These are phyloP conservation scores for Mycena sanguinolenta DNA, from an alignment of 768 basidiomycete genomes.

Conservation along the genomic window DNA sequence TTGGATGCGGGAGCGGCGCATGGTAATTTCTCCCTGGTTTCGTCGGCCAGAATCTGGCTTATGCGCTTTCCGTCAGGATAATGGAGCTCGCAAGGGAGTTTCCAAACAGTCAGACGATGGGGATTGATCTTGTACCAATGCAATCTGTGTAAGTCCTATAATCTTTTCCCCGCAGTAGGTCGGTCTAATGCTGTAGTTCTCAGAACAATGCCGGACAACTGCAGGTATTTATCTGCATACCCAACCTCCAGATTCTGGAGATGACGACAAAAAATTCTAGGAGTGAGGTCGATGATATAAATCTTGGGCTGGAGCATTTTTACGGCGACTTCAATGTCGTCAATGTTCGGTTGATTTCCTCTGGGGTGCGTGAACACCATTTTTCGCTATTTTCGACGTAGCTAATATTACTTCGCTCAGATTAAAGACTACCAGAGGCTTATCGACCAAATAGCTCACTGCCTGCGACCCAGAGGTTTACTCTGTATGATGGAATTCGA, in stretches of 20 bases:
- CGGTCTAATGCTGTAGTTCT: slow-evolving; percentile 31
- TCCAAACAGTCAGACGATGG: slow-evolving; percentile 76
- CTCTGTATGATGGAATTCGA: slow-evolving; percentile 78
- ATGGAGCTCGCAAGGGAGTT: slow-evolving; percentile 81
- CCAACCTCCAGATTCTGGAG: slow-evolving; percentile 18
- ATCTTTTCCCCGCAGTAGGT: slow-evolving; percentile 30
- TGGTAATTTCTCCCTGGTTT: slow-evolving; percentile 61
- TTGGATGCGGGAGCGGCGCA: slow-evolving; percentile 84
- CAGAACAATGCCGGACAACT: slow-evolving; percentile 78
- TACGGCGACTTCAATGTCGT: slow-evolving; percentile 84
- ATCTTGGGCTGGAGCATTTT: slow-evolving; percentile 86
- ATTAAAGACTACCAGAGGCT: slow-evolving; percentile 76
- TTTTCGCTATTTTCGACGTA: slow-evolving; percentile 31
- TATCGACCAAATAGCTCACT: slow-evolving; percentile 75
- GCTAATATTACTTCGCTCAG: slow-evolving; percentile 50
- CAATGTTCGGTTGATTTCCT: slow-evolving; percentile 77
- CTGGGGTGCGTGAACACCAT: slow-evolving; percentile 67
- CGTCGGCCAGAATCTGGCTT: neutral
- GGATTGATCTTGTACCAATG: slow-evolving; percentile 87
- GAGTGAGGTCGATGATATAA: slow-evolving; percentile 88
- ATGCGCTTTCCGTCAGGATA: slow-evolving; percentile 63
- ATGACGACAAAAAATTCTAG: slow-evolving; percentile 51
- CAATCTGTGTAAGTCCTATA: slow-evolving; percentile 69
- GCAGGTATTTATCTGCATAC: slow-evolving; percentile 63
- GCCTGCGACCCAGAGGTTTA: slow-evolving; percentile 79